Evolutionary conservation across 2,329 filamentous ascomycete genomes (phyloP).

Genomic region (Zymoseptoria brevis): DNA sequence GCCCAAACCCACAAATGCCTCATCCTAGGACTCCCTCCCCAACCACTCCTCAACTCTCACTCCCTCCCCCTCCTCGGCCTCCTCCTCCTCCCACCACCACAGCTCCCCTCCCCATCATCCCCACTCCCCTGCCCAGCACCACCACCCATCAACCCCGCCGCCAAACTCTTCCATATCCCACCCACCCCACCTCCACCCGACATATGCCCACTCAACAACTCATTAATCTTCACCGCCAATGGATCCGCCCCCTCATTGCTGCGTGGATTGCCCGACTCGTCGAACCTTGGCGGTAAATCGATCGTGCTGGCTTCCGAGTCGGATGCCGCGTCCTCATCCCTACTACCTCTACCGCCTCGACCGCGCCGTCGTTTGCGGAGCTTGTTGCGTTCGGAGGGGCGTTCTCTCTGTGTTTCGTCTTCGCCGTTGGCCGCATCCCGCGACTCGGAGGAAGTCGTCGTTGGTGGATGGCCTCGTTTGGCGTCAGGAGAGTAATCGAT

Average conservation of each 20-base stretch:
- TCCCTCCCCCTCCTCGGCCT: neutral
- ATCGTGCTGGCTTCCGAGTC: slow-evolving; percentile 26
- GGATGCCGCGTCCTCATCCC: slow-evolving; percentile 9
- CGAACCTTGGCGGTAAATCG: slow-evolving; percentile 31
- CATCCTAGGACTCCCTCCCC: neutral
- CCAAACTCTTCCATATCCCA: slow-evolving; percentile 21
- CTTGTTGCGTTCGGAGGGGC: slow-evolving; percentile 14
- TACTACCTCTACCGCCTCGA: slow-evolving; percentile 2
- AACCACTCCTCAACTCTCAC: neutral
- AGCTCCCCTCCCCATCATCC: neutral
- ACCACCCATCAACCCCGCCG: slow-evolving; percentile 15
- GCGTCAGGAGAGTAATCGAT: slow-evolving; percentile 23
- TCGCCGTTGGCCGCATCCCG: neutral
- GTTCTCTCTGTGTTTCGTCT: slow-evolving; percentile 1
- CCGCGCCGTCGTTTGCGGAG: slow-evolving; percentile 11
- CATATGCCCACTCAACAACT: slow-evolving; percentile 22
- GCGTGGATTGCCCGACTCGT: slow-evolving; percentile 26
- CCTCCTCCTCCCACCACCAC: neutral
- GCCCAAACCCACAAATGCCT: neutral
- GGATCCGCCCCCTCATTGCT: slow-evolving; percentile 20
- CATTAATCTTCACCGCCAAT: slow-evolving; percentile 24
- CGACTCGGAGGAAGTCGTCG: neutral
- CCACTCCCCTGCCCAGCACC: slow-evolving; percentile 1
- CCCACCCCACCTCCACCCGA: slow-evolving; percentile 18
- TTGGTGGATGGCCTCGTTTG: slow-evolving; percentile 13